Evolutionary conservation across 1,284 basidiomycete species (phyloP).

Genomic region (Trametes sp.): DNA sequence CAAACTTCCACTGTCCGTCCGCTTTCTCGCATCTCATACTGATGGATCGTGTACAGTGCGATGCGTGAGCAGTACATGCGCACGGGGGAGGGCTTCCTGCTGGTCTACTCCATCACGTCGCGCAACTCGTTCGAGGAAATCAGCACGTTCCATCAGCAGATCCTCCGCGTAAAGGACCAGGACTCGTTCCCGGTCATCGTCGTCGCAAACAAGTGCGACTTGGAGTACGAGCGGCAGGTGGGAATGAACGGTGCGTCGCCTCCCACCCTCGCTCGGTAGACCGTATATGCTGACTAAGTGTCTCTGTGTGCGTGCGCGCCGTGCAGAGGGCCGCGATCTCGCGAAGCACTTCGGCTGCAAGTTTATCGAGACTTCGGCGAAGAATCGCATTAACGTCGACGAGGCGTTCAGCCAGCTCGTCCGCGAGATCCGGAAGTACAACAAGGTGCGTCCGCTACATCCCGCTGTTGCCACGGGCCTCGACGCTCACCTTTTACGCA

Average conservation of each 20-base stretch:
- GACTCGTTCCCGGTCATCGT: slow-evolving; percentile 98
- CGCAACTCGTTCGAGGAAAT: slow-evolving; percentile 99
- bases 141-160: slow-evolving; percentile 97
- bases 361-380: slow-evolving; percentile 99
- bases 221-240: slow-evolving; percentile 98
- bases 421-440: slow-evolving; percentile 95
- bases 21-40: background rate
- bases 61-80: slow-evolving; percentile 99
- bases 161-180: slow-evolving; percentile 95
- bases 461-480: background rate
- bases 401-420: slow-evolving; percentile 99
- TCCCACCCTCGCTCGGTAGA: background rate
- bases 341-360: slow-evolving; percentile 97
- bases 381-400: slow-evolving; percentile 98
- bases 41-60: slow-evolving; percentile 59
- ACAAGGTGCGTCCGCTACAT: slow-evolving; percentile 66
- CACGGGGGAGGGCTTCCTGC: slow-evolving; percentile 97
- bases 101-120: slow-evolving; percentile 99
- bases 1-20: background rate
- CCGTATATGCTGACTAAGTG: slow-evolving; percentile 12
- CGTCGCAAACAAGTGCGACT: slow-evolving; percentile 98
- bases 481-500: slow-evolving; percentile 34
- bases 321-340: slow-evolving; percentile 93
- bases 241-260: slow-evolving; percentile 85
- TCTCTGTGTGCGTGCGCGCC: background rate